Evolutionary conservation across 345 rosid genomes (phyloP).

Genomic region (Gossypium longicalyx): DNA sequence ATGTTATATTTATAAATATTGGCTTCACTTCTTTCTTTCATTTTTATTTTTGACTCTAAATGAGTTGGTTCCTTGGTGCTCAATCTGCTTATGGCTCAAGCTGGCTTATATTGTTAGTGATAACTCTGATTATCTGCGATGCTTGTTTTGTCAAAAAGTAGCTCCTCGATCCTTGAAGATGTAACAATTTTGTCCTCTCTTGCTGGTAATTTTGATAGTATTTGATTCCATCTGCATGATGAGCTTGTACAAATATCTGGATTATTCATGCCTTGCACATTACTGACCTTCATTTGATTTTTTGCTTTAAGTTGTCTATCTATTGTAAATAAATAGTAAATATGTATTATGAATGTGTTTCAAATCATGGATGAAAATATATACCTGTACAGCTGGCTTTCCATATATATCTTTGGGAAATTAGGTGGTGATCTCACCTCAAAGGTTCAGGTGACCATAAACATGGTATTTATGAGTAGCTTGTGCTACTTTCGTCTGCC

Average conservation of each 20-base stretch:
- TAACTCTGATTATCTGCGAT: not conserved
- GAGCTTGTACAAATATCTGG: not conserved
- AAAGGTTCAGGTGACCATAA: not conserved
- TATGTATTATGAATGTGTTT: not conserved
- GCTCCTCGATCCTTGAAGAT: not conserved
- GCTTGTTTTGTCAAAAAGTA: not conserved
- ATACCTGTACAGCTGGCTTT: not conserved
- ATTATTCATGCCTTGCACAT: not conserved
- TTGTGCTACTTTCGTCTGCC: not conserved
- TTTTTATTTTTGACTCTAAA: not conserved
- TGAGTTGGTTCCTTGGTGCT: not conserved
- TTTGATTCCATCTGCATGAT: not conserved
- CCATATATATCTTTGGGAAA: not conserved
- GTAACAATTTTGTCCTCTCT: not conserved
- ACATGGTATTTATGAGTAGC: constrained; percentile 1
- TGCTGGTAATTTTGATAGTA: not conserved
- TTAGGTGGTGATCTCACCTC: not conserved
- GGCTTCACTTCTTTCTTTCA: not conserved
- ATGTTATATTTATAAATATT: not conserved
- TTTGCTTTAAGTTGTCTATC: not conserved
- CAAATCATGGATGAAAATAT: constrained; percentile 1
- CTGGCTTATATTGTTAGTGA: not conserved
- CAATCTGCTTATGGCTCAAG: not conserved
- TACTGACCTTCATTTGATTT: not conserved
- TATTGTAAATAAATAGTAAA: not conserved